phyloP scores from a whole-genome alignment of 305 asterid genomes.

The Lippia alba region DNA sequence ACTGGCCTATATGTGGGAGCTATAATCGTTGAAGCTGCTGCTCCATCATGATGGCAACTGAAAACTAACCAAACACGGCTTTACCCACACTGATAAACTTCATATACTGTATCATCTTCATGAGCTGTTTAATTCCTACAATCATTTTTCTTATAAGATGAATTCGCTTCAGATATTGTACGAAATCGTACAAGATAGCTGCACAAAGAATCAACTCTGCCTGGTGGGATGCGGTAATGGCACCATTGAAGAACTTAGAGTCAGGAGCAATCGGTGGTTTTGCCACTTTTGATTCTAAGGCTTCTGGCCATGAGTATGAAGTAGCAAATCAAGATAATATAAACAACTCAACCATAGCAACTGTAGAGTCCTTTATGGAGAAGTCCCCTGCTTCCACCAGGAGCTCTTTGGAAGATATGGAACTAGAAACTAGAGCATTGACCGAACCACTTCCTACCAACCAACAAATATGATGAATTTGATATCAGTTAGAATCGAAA shows the following conservation, averaged over 20 bases:
- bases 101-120: conserved; percentile 19
- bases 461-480: conserved; percentile 69
- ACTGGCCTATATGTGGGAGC: not conserved
- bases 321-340: conserved; percentile 33
- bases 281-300: conserved; percentile 44
- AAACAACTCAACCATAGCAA: conserved; percentile 20
- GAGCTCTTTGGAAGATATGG: conserved; percentile 88
- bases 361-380: conserved; percentile 20
- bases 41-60: not conserved
- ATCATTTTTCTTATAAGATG: conserved; percentile 19
- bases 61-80: not conserved
- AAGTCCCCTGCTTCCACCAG: conserved; percentile 48
- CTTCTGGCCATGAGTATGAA: conserved; percentile 39
- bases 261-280: conserved; percentile 63
- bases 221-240: conserved; percentile 91
- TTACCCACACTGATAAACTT: conserved; percentile 11
- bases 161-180: conserved; percentile 71
- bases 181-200: conserved; percentile 90
- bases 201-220: conserved; percentile 65
- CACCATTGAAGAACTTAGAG: conserved; percentile 84
- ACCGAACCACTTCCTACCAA: conserved; percentile 98
- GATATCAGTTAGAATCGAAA: conserved; percentile 10
- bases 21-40: conserved; percentile 8
- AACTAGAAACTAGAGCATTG: conserved; percentile 90
- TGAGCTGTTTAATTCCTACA: conserved; percentile 11